Evolutionary conservation across 257 asterid species (phyloP), one percentile per base, ranked within the genome.

Genomic region (Nicotiana attenuata): DNA sequence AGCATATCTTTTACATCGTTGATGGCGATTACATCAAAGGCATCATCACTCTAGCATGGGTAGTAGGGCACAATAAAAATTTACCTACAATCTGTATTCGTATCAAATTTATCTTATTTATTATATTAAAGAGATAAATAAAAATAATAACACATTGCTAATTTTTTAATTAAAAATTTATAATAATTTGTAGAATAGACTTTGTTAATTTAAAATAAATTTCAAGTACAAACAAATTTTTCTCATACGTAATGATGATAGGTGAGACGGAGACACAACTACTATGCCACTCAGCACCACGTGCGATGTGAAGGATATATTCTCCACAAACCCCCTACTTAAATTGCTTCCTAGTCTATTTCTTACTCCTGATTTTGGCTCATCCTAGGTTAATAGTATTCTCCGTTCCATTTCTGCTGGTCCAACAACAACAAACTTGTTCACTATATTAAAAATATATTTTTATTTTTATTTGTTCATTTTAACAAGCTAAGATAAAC

Each of bases 21-120:
- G 66, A 77, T n/a, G 89, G 82, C 92, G 92, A 81, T 86, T 69
- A 71, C 89, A 81, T 33, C 89, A 63, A 90, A 55, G 85, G 66
- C 53, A 83, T 90, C 29, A 35, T 84, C 84, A 79, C 81, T 4
- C 15, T 75, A 82, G 78, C 87, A 77, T 89, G 88, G 91, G 89
- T 63, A 47, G 82, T 83, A 83, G 86, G 85, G 41, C 45, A 20
- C 13, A 35, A 38, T 14, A 35, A 38, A 20, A 69, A 4, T 19
- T 19, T 35, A 67, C 29, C 7, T n/a, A 3, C 57, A 69, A 2
- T 5, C 57, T 19, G 5, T 11, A 29, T 5, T 69, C 13, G 10
- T 8, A 14, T 67, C 53, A 38, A 64, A 26, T 64, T 26, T 24
- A 13, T 17, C 16, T 50, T 50, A 4, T 50, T 26, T 5, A 26